Conservation (phyloP, 2,329 filamentous ascomycete genomes). For the Alternaria sp. region DNA sequence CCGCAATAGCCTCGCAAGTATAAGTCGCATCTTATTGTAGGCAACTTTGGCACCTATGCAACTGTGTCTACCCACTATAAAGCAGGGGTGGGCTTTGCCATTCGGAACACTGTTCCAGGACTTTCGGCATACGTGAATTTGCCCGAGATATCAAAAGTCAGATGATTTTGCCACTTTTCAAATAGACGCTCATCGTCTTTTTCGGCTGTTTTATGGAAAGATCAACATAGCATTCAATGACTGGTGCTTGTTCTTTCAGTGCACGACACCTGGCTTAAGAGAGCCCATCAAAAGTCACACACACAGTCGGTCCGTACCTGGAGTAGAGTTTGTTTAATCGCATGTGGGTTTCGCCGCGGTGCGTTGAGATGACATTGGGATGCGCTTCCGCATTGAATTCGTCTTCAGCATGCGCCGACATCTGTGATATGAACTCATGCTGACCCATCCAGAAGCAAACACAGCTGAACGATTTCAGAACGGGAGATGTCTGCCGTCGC, state of each 20-base stretch:
- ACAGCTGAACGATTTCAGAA: constrained; percentile 7
- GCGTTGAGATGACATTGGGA: constrained; percentile 40
- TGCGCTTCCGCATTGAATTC: constrained; percentile 7
- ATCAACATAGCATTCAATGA: constrained; percentile 38
- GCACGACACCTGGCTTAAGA: constrained; percentile 38
- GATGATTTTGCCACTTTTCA: constrained; percentile 26
- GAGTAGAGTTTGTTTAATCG: constrained; percentile 35
- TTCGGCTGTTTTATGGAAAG: constrained; percentile 34
- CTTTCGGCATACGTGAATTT: constrained; percentile 63
- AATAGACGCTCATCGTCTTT: constrained; percentile 31
- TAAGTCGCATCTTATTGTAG: constrained; percentile 47
- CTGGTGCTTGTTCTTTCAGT: constrained; percentile 38
- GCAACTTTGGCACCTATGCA: constrained; percentile 44
- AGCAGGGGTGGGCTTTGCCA: constrained; percentile 51
- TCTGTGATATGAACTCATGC: background rate
- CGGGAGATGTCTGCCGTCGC: constrained; percentile 6
- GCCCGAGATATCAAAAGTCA: constrained; percentile 47
- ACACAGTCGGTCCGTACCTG: constrained; percentile 39
- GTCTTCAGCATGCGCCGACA: background rate
- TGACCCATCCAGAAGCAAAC: background rate
- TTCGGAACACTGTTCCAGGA: constrained; percentile 54
- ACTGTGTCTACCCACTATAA: constrained; percentile 36
- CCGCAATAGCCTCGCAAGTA: constrained; percentile 53
- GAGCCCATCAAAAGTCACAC: constrained; percentile 43
- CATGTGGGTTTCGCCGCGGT: constrained; percentile 39